Evolutionary conservation across 2,329 filamentous ascomycete genomes (phyloP).

Genomic region (Trichoderma pleuroti): DNA sequence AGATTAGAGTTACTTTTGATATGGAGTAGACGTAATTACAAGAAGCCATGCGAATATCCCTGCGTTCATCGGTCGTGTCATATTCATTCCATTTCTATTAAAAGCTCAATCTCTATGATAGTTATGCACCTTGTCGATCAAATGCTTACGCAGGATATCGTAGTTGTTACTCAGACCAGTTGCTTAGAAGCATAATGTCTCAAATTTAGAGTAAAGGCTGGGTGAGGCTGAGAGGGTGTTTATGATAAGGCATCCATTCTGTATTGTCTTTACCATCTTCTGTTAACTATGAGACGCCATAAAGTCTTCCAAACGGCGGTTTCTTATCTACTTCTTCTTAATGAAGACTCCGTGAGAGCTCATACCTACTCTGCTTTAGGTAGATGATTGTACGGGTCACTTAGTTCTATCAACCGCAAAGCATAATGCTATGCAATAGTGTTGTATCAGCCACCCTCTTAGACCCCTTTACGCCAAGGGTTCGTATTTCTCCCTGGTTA

Average conservation of each 20-base stretch:
- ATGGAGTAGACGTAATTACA: background rate
- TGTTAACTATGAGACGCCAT: background rate
- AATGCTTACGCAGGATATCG: background rate
- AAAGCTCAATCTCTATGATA: background rate
- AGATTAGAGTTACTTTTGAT: background rate
- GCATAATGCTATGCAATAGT: background rate
- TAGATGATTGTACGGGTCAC: background rate
- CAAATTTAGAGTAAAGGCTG: background rate
- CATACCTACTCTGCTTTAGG: background rate
- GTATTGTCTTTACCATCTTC: background rate
- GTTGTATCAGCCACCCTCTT: background rate
- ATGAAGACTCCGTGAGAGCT: background rate
- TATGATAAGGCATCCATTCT: background rate
- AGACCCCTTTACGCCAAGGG: background rate
- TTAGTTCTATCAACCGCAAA: background rate
- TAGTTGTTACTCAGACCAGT: background rate
- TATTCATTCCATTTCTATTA: background rate
- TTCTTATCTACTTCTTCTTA: background rate
- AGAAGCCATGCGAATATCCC: background rate
- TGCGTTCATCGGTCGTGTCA: background rate
- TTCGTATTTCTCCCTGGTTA: background rate
- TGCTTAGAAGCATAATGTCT: background rate
- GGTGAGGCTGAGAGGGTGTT: background rate
- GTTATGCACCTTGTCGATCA: background rate
- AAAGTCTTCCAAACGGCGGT: accelerated